Percentiles rank a stretch among this genome's conserved stretches.
Evolutionary conservation across 495 filamentous ascomycete genomes (phyloP).

Genomic region (Articulospora tetracladia): DNA sequence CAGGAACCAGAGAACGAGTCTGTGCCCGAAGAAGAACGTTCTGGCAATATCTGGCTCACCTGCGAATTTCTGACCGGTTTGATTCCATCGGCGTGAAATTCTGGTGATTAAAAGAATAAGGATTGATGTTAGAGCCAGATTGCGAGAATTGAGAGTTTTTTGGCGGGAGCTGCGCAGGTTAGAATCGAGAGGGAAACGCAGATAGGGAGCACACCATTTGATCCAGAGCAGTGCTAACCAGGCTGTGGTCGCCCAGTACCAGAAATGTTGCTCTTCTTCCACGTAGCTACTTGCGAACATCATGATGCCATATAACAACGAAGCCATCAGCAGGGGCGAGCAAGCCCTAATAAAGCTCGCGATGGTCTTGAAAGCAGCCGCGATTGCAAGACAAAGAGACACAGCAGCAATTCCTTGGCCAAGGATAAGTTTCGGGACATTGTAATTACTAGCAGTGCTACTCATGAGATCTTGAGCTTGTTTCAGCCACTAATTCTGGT

Average conservation of each 20-base stretch:
- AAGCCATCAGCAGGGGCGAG: slow-evolving; percentile 35
- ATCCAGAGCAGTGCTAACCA: slow-evolving; percentile 69
- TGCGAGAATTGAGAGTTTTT: background rate
- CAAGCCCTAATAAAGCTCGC: background rate
- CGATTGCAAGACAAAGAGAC: slow-evolving; percentile 46
- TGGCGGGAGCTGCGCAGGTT: slow-evolving; percentile 14
- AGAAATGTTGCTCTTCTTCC: slow-evolving; percentile 97
- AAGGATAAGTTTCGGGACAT: slow-evolving; percentile 52
- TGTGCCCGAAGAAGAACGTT: slow-evolving; percentile 57
- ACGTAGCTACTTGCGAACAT: slow-evolving; percentile 99
- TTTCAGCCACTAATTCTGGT: slow-evolving; percentile 53
- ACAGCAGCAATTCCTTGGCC: slow-evolving; percentile 24
- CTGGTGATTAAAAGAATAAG: slow-evolving; percentile 49
- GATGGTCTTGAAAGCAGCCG: slow-evolving; percentile 34
- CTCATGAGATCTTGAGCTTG: slow-evolving; percentile 73
- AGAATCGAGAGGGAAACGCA: background rate
- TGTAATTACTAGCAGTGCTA: slow-evolving; percentile 86
- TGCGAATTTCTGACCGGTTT: slow-evolving; percentile 92
- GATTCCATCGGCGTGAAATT: slow-evolving; percentile 79
- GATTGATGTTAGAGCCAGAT: slow-evolving; percentile 8
- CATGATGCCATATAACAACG: slow-evolving; percentile 68
- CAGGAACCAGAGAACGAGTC: slow-evolving; percentile 67
- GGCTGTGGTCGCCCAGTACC: slow-evolving; percentile 84
- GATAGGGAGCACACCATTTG: slow-evolving; percentile 34
- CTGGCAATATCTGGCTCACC: slow-evolving; percentile 82